phyloP scores from a whole-genome alignment of 305 asterid genomes.

The Petunia hybrid region DNA sequence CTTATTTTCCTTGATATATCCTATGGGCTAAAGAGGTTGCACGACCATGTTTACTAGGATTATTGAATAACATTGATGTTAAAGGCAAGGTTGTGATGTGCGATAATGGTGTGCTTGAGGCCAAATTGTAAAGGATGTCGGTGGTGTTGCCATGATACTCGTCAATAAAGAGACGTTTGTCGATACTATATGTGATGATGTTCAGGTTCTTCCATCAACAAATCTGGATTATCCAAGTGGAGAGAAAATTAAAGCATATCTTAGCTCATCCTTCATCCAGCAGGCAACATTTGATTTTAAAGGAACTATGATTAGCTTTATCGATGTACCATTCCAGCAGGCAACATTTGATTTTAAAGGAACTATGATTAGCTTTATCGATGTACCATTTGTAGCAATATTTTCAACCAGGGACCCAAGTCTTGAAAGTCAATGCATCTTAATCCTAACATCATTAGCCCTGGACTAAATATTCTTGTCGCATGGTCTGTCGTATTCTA shows the following conservation, averaged over 20 bases:
- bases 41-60: not conserved
- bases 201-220: conserved; percentile 22
- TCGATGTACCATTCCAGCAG: too few species aligned
- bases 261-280: conserved; percentile 45
- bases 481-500: conserved; percentile 50
- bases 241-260: conserved; percentile 43
- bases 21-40: conserved; percentile 38
- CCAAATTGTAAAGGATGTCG: conserved; percentile 17
- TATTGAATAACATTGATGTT: not conserved
- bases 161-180: not conserved
- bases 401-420: conserved; percentile 62
- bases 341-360: conserved; percentile 52
- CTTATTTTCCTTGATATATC: conserved; percentile 41
- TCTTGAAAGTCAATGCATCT: conserved; percentile 49
- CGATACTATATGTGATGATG: not conserved
- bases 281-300: conserved; percentile 43
- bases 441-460: conserved; percentile 64
- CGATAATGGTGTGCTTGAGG: conserved; percentile 9
- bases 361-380: conserved; percentile 40
- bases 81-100: conserved; percentile 17
- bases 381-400: conserved; percentile 46
- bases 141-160: conserved; percentile 22
- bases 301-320: conserved; percentile 53
- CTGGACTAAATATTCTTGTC: conserved; percentile 51
- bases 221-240: conserved; percentile 9